phyloP scores from a whole-genome alignment of 495 filamentous ascomycete species.

The Trichoderma reesei region DNA sequence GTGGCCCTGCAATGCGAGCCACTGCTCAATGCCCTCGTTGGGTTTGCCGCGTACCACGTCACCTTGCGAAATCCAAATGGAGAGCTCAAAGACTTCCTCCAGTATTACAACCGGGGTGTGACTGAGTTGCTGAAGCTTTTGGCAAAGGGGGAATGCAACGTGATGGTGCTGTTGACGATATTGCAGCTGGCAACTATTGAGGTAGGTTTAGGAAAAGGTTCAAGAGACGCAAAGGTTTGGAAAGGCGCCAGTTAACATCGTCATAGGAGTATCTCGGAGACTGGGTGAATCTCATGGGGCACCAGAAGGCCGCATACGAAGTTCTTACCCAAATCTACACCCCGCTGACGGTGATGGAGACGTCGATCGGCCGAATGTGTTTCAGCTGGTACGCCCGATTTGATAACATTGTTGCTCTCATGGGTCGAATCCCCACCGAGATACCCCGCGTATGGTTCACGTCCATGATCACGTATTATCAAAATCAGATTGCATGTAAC shows the following conservation, averaged over 20 bases:
- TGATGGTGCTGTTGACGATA: conserved; percentile 73
- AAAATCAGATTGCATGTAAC: conserved; percentile 43
- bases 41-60: conserved; percentile 81
- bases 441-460: conserved; percentile 76
- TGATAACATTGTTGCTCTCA: conserved; percentile 72
- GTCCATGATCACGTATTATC: conserved; percentile 51
- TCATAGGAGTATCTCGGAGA: conserved; percentile 85
- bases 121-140: conserved; percentile 63
- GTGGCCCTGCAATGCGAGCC: conserved; percentile 70
- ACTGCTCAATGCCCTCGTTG: conserved; percentile 80
- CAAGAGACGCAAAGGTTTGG: neutral
- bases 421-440: conserved; percentile 67
- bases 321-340: conserved; percentile 70
- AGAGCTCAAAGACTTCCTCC: conserved; percentile 69
- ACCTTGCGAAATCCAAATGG: conserved; percentile 58
- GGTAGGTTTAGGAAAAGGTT: conserved; percentile 39
- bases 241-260: conserved; percentile 19
- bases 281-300: conserved; percentile 83
- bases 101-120: conserved; percentile 84
- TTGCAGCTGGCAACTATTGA: conserved; percentile 89
- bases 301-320: conserved; percentile 81
- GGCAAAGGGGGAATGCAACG: conserved; percentile 55
- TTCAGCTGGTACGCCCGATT: conserved; percentile 84
- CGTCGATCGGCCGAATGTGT: conserved; percentile 56
- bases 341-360: conserved; percentile 63